Conservation (phyloP, 169 alveolate genomes). For the Babesia ovis region DNA sequence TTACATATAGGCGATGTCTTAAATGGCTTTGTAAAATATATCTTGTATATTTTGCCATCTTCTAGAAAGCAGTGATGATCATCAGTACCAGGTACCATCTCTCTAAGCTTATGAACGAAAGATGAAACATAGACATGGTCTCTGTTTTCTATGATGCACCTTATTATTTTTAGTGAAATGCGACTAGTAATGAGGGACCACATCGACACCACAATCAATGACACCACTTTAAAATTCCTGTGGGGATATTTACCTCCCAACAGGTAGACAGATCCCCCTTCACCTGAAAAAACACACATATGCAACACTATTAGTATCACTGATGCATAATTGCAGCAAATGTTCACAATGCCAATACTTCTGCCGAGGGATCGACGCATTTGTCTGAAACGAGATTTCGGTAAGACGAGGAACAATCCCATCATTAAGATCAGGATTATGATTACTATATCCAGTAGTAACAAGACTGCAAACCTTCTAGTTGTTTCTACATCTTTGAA, state of each 20-base stretch:
- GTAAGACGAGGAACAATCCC: not conserved
- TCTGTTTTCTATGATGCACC: not conserved
- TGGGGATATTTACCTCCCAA: not conserved
- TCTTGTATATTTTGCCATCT: constrained; percentile 14
- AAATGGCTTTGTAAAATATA: not conserved
- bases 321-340: not conserved
- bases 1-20: no score
- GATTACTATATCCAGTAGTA: not conserved
- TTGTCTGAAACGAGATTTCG: not conserved
- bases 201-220: not conserved
- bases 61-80: constrained; percentile 1
- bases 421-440: not conserved
- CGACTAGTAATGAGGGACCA: not conserved
- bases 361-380: not conserved
- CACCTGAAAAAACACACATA: not conserved
- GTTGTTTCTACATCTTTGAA: not conserved
- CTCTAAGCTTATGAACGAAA: not conserved
- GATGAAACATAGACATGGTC: not conserved
- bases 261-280: not conserved
- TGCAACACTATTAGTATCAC: not conserved
- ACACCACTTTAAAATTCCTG: not conserved
- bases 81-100: not conserved
- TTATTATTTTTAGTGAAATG: not conserved
- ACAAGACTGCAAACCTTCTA: not conserved
- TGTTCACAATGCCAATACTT: not conserved